Base-by-base conservation (phyloP, 2,329 filamentous ascomycete genomes). In the Fusarium globosum region DNA sequence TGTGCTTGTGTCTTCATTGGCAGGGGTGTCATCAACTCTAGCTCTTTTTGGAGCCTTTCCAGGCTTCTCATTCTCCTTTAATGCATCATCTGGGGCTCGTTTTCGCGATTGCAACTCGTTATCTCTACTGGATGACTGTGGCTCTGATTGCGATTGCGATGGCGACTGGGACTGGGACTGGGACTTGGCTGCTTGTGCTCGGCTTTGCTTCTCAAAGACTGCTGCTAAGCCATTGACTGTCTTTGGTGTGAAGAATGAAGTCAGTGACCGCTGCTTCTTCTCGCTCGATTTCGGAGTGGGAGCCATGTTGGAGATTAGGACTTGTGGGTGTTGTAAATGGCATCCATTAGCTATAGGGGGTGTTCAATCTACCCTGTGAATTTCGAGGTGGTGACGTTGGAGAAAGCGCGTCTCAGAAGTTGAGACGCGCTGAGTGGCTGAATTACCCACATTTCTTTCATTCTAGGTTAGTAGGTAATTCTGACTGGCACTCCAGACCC, bases 201-300 rank as follows among this genome's bases (percentile, higher is more conserved):
- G 75, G 55, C 70, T 76, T 71, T 80, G 78, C 62, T 82, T 82
- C 69, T 79, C 75, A 62, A 82, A 79, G 51, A 80, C 77, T 41
- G 83, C 79, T n/a, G 81, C 77, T 30, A 85, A 76, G 65, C 84
- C 85, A 80, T 87, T 88, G 78, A 83, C 80, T 18, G 88, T 84
- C 72, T 88, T 91, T 20, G 90, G 90, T 2, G 90, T 89, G 80
- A 97, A 97, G 83, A 97, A 97, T 79, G 91, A 95, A 7, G 94
- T 96, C 69, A 98, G 92, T 2, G 94, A 94, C 74, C 92, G 89
- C 79, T 98, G 94, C 77, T 92, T 93, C 82, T 92, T 93, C 61
- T 81, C 83, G 35, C 83, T 75, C 1, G 83, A 74, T 58, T 85
- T 85, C 2, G 85, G 65, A 45, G 75, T 61, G 15, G 82, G 81